These are phyloP conservation scores for Cryptosporidium tyzzeri DNA, from an alignment of 169 alveolate species.

Conservation along the genomic window DNA sequence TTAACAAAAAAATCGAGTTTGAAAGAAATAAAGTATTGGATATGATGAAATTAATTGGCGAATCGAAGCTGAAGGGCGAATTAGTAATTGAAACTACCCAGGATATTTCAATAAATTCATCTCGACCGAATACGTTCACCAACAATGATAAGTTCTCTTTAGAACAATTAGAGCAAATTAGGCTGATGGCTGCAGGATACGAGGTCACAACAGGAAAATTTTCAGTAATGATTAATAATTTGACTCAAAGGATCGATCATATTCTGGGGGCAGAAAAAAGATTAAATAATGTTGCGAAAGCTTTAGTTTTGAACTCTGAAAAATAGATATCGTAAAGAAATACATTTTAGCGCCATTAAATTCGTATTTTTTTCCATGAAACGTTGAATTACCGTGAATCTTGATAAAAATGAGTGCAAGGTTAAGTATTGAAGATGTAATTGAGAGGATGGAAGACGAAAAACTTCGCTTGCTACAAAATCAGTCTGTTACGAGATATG, in stretches of 20 bases:
- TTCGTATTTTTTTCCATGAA: no score
- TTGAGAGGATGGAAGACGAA: conserved; percentile 69
- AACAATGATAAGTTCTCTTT: background rate
- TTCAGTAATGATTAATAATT: conserved; percentile 23
- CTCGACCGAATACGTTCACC: background rate
- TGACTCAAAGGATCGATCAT: conserved; percentile 41
- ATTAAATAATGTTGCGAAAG: conserved; percentile 63
- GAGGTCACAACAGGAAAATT: conserved; percentile 35
- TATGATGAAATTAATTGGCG: background rate
- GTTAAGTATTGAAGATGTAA: conserved; percentile 9
- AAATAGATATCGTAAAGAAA: no score
- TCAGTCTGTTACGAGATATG: conserved; percentile 60
- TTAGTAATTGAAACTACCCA: background rate
- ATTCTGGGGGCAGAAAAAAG: conserved; percentile 54
- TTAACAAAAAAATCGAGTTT: background rate
- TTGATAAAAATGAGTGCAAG: background rate
- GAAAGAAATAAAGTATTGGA: conserved; percentile 18
- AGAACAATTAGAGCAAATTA: conserved; percentile 25
- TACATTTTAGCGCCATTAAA: background rate
- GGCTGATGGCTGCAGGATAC: conserved; percentile 21
- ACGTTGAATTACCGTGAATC: background rate
- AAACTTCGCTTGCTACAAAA: conserved; percentile 38
- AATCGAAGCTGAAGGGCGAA: background rate
- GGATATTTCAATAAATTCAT: background rate
- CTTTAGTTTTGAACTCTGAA: conserved; percentile 17